These are phyloP conservation scores for Aspergillus melleus DNA, from an alignment of 2,329 filamentous ascomycete species.

Conservation along the genomic window DNA sequence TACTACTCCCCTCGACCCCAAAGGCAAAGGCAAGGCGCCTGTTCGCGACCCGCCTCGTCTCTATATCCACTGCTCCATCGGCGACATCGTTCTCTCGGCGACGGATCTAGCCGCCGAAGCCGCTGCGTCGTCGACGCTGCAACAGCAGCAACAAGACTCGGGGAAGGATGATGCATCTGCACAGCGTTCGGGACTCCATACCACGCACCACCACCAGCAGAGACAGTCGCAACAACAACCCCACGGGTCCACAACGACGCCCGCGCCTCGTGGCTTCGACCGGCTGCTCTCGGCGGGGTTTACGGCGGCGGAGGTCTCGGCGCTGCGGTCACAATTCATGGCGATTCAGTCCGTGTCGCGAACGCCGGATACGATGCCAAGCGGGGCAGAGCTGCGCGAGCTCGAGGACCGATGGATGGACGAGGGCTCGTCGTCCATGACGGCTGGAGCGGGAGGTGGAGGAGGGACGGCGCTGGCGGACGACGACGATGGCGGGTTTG, in stretches of 20 bases:
- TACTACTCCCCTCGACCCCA: slow-evolving; percentile 13
- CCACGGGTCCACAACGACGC: slow-evolving; percentile 46
- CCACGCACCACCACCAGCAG: slow-evolving; percentile 3
- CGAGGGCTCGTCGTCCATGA: slow-evolving; percentile 50
- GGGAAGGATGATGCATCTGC: background rate
- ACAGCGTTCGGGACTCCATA: background rate
- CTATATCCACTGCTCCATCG: slow-evolving; percentile 93
- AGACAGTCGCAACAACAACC: slow-evolving; percentile 14
- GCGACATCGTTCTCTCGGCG: slow-evolving; percentile 67
- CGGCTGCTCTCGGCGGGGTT: slow-evolving; percentile 80
- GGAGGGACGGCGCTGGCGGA: slow-evolving; percentile 30
- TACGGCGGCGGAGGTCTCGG: slow-evolving; percentile 76
- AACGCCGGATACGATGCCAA: slow-evolving; percentile 87
- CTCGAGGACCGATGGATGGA: slow-evolving; percentile 94
- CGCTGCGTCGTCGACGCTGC: slow-evolving; percentile 30
- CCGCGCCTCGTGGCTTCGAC: slow-evolving; percentile 79
- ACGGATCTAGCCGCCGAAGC: slow-evolving; percentile 71
- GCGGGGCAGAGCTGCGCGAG: slow-evolving; percentile 68
- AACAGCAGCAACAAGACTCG: slow-evolving; percentile 16
- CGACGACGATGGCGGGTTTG: slow-evolving; percentile 45
- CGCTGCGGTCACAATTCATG: slow-evolving; percentile 83
- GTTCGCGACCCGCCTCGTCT: slow-evolving; percentile 60
- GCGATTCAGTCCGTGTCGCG: slow-evolving; percentile 78
- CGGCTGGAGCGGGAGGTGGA: slow-evolving; percentile 44
- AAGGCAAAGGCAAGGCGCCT: slow-evolving; percentile 67